Base-by-base conservation (phyloP, 345 rosid species). In the Camelina sativa region DNA sequence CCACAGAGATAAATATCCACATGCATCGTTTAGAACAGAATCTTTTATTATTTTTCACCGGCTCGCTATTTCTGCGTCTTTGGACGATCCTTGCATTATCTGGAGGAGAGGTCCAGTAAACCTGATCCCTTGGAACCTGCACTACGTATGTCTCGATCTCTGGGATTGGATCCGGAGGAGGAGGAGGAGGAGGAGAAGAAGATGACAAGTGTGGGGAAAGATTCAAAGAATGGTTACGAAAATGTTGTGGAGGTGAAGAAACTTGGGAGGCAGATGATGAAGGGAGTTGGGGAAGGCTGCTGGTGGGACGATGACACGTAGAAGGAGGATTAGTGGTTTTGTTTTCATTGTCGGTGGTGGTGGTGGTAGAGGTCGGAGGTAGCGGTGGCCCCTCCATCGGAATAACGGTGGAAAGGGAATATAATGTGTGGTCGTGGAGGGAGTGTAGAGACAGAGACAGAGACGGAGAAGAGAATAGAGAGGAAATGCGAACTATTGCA, bases 51-150 rank as follows among this genome's bases (percentile, higher is more conserved):
- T 28, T 70, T 34, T 25, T 54, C 6, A 2, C 10, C 0, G 61
- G 38, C 9, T 19, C 32, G 41, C 12, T 47, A 17, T 73, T 76
- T 8, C 56, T 38, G 15, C 38, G 77, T 64, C 55, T 67, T 62
- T 81, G 69, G 3, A 50, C 54, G 55, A 77, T 67, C 34, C 34
- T 32, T 55, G 83, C 83, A 58, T 83, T 80, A 34, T 71, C 82
- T 0, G 82, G 84, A 1, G 90, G 90, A 15, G 94, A 94, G 17
- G 86, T 48, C 7, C 86, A 80, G 17, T 85, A 87, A 35, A 91
- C 82, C 75, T 84, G 89, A 74, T 89, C 88, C 76, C 80, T 84
- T 5, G 91, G 92, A 79, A 86, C 76, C 37, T 78, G 89, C 30
- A 86, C 75, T 4, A 91, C 80, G 76, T 85, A 84, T 11, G 91